A percentile compares a stretch with the other conserved stretches of the same genome.
Conservation (phyloP, 208 protist genomes). For the Leishmania guyanensis region DNA sequence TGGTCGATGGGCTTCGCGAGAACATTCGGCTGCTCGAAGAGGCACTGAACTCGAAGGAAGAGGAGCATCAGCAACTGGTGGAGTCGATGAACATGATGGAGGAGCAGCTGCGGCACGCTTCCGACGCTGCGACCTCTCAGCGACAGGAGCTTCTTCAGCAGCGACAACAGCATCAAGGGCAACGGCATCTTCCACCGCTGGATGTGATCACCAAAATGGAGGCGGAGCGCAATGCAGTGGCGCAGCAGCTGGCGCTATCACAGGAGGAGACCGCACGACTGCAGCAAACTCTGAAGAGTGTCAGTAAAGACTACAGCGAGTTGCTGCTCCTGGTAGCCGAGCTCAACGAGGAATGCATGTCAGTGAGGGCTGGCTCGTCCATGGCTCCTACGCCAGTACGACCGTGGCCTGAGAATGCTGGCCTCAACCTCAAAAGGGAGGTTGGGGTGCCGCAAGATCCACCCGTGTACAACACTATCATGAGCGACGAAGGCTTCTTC, state of each 20-base stretch:
- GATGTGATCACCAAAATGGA: slow-evolving; percentile 16
- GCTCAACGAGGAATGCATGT: slow-evolving; percentile 43
- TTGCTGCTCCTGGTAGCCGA: slow-evolving; percentile 64
- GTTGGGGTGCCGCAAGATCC: no score
- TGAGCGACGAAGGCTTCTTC: not conserved
- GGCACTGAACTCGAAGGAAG: slow-evolving; percentile 60
- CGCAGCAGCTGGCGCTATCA: slow-evolving; percentile 11
- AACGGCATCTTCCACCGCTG: slow-evolving; percentile 1
- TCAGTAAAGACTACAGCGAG: slow-evolving; percentile 51
- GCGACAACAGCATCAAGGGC: not conserved
- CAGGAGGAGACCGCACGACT: slow-evolving; percentile 15
- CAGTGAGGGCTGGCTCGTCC: slow-evolving; percentile 19
- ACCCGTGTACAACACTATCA: not conserved
- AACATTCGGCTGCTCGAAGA: slow-evolving; percentile 65
- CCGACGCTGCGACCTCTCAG: slow-evolving; percentile 13
- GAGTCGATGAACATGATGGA: slow-evolving; percentile 74
- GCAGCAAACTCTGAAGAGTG: slow-evolving; percentile 17
- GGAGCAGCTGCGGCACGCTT: slow-evolving; percentile 46
- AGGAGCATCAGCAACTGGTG: slow-evolving; percentile 65
- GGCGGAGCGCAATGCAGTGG: slow-evolving; percentile 18
- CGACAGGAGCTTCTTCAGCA: slow-evolving; percentile 3
- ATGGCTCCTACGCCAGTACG: slow-evolving; percentile 17
- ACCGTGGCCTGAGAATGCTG: slow-evolving; percentile 7
- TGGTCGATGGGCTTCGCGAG: slow-evolving; percentile 40
- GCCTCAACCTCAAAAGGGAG: not conserved